These are phyloP conservation scores for Calonectria pseudoturangicola DNA, from an alignment of 2,329 filamentous ascomycete genomes.

Conservation along the genomic window DNA sequence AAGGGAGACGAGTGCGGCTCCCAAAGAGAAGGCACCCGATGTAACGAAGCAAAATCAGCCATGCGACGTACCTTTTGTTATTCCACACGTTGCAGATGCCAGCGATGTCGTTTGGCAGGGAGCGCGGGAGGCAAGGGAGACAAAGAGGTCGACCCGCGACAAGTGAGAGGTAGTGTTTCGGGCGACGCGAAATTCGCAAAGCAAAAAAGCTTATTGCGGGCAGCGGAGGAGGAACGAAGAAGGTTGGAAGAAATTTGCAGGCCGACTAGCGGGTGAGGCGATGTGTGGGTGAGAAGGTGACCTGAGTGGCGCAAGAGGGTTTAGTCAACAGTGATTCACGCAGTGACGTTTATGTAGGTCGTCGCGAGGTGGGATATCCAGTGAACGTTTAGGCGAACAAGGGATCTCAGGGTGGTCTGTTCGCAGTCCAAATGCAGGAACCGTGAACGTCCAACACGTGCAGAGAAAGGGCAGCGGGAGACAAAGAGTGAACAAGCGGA, in stretches of 20 bases:
- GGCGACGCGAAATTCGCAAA: constrained; percentile 40
- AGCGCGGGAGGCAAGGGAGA: constrained; percentile 34
- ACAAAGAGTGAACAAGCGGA: constrained; percentile 24
- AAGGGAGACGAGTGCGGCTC: constrained; percentile 22
- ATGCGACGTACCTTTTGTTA: constrained; percentile 35
- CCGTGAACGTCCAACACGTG: constrained; percentile 52
- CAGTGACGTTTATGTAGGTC: constrained; percentile 31
- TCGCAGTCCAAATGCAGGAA: constrained; percentile 56
- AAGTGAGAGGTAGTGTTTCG: constrained; percentile 42
- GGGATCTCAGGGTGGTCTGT: constrained; percentile 57
- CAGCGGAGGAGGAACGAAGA: constrained; percentile 21
- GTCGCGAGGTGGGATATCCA: constrained; percentile 47
- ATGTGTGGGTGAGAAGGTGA: constrained; percentile 37
- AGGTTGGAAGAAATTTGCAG: constrained; percentile 37
- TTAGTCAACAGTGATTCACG: constrained; percentile 42
- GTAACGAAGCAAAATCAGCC: neutral
- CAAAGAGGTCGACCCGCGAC: constrained; percentile 54
- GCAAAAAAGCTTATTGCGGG: constrained; percentile 27
- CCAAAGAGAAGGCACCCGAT: neutral
- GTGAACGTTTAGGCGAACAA: constrained; percentile 44
- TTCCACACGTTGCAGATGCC: constrained; percentile 12
- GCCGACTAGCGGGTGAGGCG: constrained; percentile 42
- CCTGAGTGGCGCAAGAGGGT: constrained; percentile 34
- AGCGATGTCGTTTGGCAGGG: constrained; percentile 42
- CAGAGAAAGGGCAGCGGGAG: constrained; percentile 39